phyloP scores from a whole-genome alignment of 495 filamentous ascomycete species.

The Penicillium steckii region DNA sequence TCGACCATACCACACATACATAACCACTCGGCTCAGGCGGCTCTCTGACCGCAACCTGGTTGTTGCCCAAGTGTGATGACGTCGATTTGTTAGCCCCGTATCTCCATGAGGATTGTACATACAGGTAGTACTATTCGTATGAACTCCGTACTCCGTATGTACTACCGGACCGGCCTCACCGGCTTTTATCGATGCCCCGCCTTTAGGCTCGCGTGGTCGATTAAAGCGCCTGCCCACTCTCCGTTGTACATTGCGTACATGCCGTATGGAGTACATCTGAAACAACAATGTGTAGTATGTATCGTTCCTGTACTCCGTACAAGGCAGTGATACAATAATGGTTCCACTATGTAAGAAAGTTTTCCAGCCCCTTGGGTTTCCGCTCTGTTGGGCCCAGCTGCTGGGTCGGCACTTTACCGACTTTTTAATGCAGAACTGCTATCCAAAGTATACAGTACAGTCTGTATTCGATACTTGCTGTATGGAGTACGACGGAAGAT shows the following conservation, averaged over 20 bases:
- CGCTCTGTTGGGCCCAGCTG: constrained; percentile 18
- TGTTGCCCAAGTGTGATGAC: constrained; percentile 27
- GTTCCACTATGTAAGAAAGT: constrained; percentile 23
- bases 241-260: constrained; percentile 28
- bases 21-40: constrained; percentile 6
- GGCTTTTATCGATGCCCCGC: constrained; percentile 23
- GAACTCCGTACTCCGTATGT: too few relatives aligned
- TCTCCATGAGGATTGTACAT: too few relatives aligned
- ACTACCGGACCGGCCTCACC: constrained; percentile 17
- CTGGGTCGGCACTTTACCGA: constrained; percentile 31
- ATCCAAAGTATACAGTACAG: too few relatives aligned
- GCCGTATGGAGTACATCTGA: too few relatives aligned
- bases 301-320: constrained; percentile 12
- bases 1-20: too few relatives aligned
- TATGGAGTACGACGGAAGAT: background rate
- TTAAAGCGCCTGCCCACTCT: constrained; percentile 15
- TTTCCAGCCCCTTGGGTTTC: constrained; percentile 27
- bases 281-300: constrained; percentile 4
- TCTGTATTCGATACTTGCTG: background rate
- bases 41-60: constrained; percentile 5
- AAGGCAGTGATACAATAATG: constrained; percentile 12
- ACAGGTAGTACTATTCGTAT: too few relatives aligned
- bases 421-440: constrained; percentile 24
- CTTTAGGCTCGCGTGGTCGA: constrained; percentile 23
- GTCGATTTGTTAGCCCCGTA: constrained; percentile 9